Evolutionary conservation across 192 early-diverging fungal genomes (phyloP).

Genomic region (Coemansia sp.): DNA sequence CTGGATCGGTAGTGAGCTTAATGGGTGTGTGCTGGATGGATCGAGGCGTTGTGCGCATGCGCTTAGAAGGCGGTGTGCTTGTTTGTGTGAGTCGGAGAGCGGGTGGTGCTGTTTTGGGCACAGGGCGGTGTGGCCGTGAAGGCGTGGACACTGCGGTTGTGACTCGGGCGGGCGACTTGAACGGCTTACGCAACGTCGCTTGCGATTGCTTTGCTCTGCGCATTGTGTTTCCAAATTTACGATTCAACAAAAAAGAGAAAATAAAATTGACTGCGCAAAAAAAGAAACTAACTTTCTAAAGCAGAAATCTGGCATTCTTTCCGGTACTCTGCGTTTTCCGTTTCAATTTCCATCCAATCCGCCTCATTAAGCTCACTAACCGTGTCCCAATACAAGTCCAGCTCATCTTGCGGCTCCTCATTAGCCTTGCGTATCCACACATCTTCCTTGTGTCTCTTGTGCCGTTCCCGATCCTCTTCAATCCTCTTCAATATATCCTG

Average conservation of each 20-base stretch:
- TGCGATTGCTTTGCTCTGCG: conserved; percentile 18
- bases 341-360: conserved; percentile 42
- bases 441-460: conserved; percentile 57
- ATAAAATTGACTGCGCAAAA: not conserved
- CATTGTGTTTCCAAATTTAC: conserved; percentile 9
- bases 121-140: not conserved
- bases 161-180: conserved; percentile 39
- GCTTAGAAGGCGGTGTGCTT: not conserved
- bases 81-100: not conserved
- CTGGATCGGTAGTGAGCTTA: too few species aligned
- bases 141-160: conserved; percentile 6
- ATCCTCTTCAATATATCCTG: conserved; percentile 56
- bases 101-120: not conserved
- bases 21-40: not conserved
- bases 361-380: conserved; percentile 50
- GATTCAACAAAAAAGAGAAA: conserved; percentile 10
- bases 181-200: conserved; percentile 33
- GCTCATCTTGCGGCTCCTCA: conserved; percentile 36
- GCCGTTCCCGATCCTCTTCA: conserved; percentile 59
- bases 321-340: conserved; percentile 38
- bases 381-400: conserved; percentile 52
- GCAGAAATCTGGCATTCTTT: conserved; percentile 11
- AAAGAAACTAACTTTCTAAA: conserved; percentile 2
- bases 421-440: conserved; percentile 51
- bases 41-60: not conserved